These are phyloP conservation scores for Helenozyma rhizophorensis DNA, from an alignment of 805 yeast species.

Conservation along the genomic window DNA sequence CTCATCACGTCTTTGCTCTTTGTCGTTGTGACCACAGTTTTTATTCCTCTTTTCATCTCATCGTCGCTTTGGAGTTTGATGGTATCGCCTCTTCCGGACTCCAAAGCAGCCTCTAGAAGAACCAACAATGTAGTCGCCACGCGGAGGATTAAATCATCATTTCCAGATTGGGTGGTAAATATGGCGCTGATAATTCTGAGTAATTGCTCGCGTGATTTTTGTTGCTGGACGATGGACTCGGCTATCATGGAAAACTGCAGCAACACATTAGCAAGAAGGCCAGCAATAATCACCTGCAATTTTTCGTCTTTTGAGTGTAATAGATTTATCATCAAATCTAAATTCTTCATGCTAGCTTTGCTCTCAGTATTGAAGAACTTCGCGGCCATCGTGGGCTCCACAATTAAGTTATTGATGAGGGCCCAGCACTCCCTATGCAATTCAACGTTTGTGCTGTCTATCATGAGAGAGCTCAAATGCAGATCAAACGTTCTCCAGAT, in stretches of 20 bases:
- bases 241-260: slow-evolving; percentile 35
- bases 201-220: slow-evolving; percentile 14
- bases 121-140: slow-evolving; percentile 19
- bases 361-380: slow-evolving; percentile 55
- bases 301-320: slow-evolving; percentile 28
- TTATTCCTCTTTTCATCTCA: slow-evolving; percentile 4
- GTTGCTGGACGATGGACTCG: slow-evolving; percentile 18
- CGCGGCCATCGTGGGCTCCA: slow-evolving; percentile 37
- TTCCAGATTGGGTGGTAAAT: slow-evolving; percentile 19
- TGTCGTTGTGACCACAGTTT: slow-evolving; percentile 1
- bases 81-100: slow-evolving; percentile 4
- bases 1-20: slow-evolving; percentile 4
- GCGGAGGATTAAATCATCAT: slow-evolving; percentile 27
- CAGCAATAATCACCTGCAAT: slow-evolving; percentile 27
- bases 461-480: slow-evolving; percentile 36
- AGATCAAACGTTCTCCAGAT: slow-evolving; percentile 46
- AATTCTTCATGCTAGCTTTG: slow-evolving; percentile 32
- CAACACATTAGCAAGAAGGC: slow-evolving; percentile 38
- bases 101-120: slow-evolving; percentile 18
- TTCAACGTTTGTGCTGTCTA: slow-evolving; percentile 32
- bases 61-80: not conserved
- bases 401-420: slow-evolving; percentile 56
- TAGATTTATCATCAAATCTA: slow-evolving; percentile 27
- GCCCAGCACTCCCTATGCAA: slow-evolving; percentile 62
- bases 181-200: slow-evolving; percentile 18